Evolutionary conservation across 352 stramenopile genomes (phyloP), one percentile per base, ranked within the genome.

Genomic region (Phytophthora hybrid): DNA sequence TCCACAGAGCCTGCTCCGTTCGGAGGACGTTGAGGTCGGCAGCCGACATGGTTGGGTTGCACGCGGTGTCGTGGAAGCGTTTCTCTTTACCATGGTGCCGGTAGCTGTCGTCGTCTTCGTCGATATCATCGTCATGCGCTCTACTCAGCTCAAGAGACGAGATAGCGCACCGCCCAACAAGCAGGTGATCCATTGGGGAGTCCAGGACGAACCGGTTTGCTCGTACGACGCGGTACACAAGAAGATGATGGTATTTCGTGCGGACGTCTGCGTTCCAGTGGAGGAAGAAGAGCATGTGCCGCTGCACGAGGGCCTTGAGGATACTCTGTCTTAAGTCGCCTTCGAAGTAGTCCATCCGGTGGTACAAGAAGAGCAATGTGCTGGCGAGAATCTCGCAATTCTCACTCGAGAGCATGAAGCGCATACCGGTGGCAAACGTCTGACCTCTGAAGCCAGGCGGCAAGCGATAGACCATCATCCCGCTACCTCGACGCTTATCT

Each of bases 181-280:
- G 76, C n/a, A 95, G 49, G 18, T 87, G 82, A 47, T 95, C 88
- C 32, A 92, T 86, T 0, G 80, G 73, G 21, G 86, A 93, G 64
- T 91, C 81, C 4, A 95, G 67, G 18, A 90, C 61, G 56, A 87
- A 89, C 2, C 88, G 83, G 54, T 90, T 85, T 9, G 84, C 81
- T 54, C 85, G 81, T 0, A 84, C 68, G 21, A 92, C 68, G 31
- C 84, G 87, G 67, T 92, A 95, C 2, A 93, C 81, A 3, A 95
- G 76, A 18, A 95, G 18, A 70, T 95, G 88, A 44, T 95, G 88
- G 65, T 95, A 95, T 34, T 83, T 84, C 54, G 75, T 79, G 5
- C 88, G 76, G 8, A 95, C 88, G 37, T 93, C 88, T 5, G 64
- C 69, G 63, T 95, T 90, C 88, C 88, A 95, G 66, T 95, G 88